phyloP scores from a whole-genome alignment of 2,329 filamentous ascomycete species.

The Fusarium coicis region DNA sequence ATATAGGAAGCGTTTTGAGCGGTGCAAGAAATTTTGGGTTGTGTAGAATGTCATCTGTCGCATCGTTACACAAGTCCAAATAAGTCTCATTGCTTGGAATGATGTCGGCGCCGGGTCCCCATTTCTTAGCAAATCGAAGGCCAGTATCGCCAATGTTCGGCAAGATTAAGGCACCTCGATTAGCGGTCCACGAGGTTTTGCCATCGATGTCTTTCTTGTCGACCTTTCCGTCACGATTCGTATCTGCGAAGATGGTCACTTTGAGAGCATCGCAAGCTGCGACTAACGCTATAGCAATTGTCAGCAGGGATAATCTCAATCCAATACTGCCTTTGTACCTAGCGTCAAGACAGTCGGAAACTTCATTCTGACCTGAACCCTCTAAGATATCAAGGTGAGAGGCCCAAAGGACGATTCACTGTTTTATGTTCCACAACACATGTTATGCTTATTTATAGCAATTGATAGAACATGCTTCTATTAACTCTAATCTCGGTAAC shows the following conservation, averaged over 20 bases:
- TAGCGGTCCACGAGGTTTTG: slow-evolving; percentile 42
- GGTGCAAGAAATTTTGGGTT: slow-evolving; percentile 47
- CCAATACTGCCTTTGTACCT: not conserved
- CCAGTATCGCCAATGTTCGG: slow-evolving; percentile 51
- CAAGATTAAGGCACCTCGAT: slow-evolving; percentile 49
- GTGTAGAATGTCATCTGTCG: slow-evolving; percentile 47
- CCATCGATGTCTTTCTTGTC: slow-evolving; percentile 37
- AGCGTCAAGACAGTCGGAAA: not conserved
- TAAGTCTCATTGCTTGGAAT: slow-evolving; percentile 29
- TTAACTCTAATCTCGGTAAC: not conserved
- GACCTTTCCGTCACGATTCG: slow-evolving; percentile 50
- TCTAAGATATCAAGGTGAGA: accelerated
- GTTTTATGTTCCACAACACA: too few species aligned
- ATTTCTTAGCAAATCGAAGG: slow-evolving; percentile 44
- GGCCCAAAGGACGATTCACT: accelerated
- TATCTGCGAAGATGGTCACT: slow-evolving; percentile 48
- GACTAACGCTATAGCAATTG: not conserved
- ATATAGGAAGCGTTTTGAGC: slow-evolving; percentile 46
- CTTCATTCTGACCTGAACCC: not conserved
- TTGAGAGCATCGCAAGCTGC: slow-evolving; percentile 15
- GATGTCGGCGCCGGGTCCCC: slow-evolving; percentile 8
- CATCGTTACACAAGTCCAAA: slow-evolving; percentile 49
- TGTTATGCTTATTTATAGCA: not conserved
- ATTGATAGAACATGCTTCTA: not conserved
- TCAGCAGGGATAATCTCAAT: not conserved